These are phyloP conservation scores for Saccharomycopsis guyanensis DNA, from an alignment of 805 yeast species.

Conservation along the genomic window DNA sequence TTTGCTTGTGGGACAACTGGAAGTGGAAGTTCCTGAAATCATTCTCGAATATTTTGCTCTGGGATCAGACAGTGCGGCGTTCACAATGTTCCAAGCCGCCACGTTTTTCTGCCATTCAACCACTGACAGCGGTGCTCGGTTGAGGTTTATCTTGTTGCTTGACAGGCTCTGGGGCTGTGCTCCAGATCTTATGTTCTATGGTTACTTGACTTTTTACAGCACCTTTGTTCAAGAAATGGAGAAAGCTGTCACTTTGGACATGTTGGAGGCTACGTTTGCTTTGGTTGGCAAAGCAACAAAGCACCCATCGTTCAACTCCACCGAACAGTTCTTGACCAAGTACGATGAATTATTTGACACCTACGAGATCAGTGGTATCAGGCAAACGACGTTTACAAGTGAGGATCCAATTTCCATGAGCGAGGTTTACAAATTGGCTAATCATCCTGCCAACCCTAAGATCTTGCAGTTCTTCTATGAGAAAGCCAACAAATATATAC, in stretches of 20 bases:
- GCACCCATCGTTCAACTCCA: conserved; percentile 6
- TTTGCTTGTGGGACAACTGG: neutral
- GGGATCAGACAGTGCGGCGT: conserved; percentile 10
- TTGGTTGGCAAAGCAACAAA: neutral
- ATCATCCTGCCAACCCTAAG: conserved; percentile 3
- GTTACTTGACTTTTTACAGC: conserved; percentile 6
- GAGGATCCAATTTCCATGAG: conserved; percentile 3
- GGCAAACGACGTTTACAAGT: neutral
- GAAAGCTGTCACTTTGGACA: conserved; percentile 10
- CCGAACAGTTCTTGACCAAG: conserved; percentile 3
- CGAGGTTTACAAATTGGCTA: conserved; percentile 8
- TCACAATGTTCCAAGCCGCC: conserved; percentile 11
- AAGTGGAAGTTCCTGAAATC: conserved; percentile 11
- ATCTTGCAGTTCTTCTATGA: conserved; percentile 9
- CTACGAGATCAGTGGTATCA: conserved; percentile 3
- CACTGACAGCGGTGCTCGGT: conserved; percentile 8
- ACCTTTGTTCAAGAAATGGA: conserved; percentile 14
- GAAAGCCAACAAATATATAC: conserved; percentile 5
- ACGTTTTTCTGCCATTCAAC: conserved; percentile 5
- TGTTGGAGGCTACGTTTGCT: conserved; percentile 7
- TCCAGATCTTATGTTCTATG: conserved; percentile 15
- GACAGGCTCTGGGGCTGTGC: conserved; percentile 8
- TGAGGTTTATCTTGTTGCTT: conserved; percentile 9
- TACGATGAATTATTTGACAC: conserved; percentile 3
- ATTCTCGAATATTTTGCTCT: conserved; percentile 12